Base-by-base conservation (phyloP, 371 early-diverging fungal species). In the Dichotomocladium elegans region DNA sequence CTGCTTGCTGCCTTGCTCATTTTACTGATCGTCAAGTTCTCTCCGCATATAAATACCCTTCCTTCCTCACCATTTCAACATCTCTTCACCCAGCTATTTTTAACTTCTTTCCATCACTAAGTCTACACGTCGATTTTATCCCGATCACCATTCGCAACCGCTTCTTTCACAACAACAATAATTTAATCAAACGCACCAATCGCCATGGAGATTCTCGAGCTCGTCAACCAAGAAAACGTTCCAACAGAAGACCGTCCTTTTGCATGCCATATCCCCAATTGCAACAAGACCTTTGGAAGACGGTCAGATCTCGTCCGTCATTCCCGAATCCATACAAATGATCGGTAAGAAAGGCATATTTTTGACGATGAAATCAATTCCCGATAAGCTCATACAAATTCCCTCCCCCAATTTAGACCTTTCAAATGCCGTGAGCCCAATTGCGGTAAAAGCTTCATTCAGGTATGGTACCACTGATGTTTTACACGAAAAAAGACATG, bases 381-480 rank as follows among this genome's bases (percentile, higher is more conserved):
- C 22, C 24, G 29, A 49, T n/a, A 29, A 9, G 11, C 30, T 21
- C 31, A 15, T 29, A 42, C 26, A 31, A 28, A 26, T 33, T 17
- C 17, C 41, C 24, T 7, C 15, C n/a, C n/a, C n/a, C 29, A 26
- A 17, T 15, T 1, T 60, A 81, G 81, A 68, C 88, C 88, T 2
- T 88, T 82, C 64, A 61, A 73, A 34, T 88, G 91, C 64, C 53
- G 58, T 27, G 81, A 78, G 53, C 66, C 65, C 27, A 79, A 73
- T 40, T 90, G 91, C 63, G 76, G 79, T 51, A 90, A 90, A 68
- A 81, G 83, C 46, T 90, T 90, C 49, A 85, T 90, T 61, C 90
- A 53, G 51, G 51, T 51, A 51, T 15, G 33, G 9, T 15, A 41
- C 15, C 47, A 53, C 21, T 26, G 30, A 44, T 27, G 47, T 21